Conservation (phyloP, 148 eudicot genomes). For the Nepenthes mirabilis region DNA sequence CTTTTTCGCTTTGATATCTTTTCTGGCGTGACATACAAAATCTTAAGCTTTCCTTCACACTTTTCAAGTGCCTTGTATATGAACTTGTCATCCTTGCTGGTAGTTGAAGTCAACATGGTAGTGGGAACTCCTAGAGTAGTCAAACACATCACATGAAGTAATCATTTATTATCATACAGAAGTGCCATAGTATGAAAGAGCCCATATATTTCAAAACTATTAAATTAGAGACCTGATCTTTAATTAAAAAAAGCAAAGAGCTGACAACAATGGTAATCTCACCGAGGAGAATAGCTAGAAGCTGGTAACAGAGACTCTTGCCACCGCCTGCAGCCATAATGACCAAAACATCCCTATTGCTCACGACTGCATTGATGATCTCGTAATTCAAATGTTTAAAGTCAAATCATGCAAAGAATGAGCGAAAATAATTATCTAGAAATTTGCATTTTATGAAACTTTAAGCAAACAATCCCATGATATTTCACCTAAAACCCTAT, state of each 20-base stretch:
- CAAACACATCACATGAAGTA: slow-evolving; percentile 86
- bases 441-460: background rate
- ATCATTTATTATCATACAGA: slow-evolving; percentile 4
- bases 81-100: slow-evolving; percentile 77
- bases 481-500: too few relatives aligned
- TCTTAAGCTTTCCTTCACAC: slow-evolving; percentile 82
- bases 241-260: slow-evolving; percentile 95
- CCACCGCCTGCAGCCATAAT: slow-evolving; percentile 99
- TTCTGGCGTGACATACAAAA: slow-evolving; percentile 93
- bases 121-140: slow-evolving; percentile 89
- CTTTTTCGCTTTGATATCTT: slow-evolving; percentile 98
- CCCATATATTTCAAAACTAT: too few relatives aligned
- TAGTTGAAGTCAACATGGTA: slow-evolving; percentile 90
- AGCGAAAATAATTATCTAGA: background rate
- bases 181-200: too few relatives aligned
- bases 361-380: slow-evolving; percentile 91
- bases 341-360: slow-evolving; percentile 86
- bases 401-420: slow-evolving; percentile 5
- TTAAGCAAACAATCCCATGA: too few relatives aligned
- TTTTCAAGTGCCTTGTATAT: slow-evolving; percentile 92
- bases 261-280: slow-evolving; percentile 88
- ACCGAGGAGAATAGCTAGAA: slow-evolving; percentile 79
- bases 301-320: slow-evolving; percentile 98
- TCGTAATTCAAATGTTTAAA: slow-evolving; percentile 15
- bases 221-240: slow-evolving; percentile 74